These are phyloP conservation scores for Coniophora puteana DNA, from an alignment of 1,284 basidiomycete species.

Conservation along the genomic window DNA sequence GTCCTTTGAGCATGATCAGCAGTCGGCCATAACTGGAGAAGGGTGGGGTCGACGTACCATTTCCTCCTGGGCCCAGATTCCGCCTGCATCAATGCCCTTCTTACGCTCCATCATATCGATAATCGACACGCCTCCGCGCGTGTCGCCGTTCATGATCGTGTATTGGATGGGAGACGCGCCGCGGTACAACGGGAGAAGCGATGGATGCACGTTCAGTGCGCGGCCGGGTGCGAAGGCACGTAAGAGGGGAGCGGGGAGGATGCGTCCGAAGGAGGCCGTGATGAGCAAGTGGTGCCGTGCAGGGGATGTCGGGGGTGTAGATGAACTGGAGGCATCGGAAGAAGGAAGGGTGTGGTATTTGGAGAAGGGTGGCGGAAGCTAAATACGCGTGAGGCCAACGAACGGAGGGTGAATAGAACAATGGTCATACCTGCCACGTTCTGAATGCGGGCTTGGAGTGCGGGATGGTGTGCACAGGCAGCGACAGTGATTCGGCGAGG, in stretches of 20 bases:
- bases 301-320: slow-evolving; percentile 17
- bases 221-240: slow-evolving; percentile 58
- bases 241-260: slow-evolving; percentile 70
- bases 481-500: slow-evolving; percentile 41
- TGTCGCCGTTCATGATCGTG: slow-evolving; percentile 54
- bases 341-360: slow-evolving; percentile 1
- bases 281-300: slow-evolving; percentile 62
- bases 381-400: slow-evolving; percentile 25
- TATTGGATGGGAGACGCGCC: slow-evolving; percentile 94
- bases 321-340: no score
- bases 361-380: slow-evolving; percentile 37
- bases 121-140: no score
- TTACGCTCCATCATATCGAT: no score
- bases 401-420: slow-evolving; percentile 5
- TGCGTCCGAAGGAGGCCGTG: slow-evolving; percentile 92
- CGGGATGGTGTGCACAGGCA: slow-evolving; percentile 60
- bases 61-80: slow-evolving; percentile 45
- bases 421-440: slow-evolving; percentile 47
- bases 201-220: slow-evolving; percentile 91
- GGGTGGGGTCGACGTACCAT: no score
- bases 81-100: slow-evolving; percentile 60
- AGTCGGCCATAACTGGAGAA: no score
- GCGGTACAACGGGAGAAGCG: slow-evolving; percentile 80
- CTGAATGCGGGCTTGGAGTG: slow-evolving; percentile 51
- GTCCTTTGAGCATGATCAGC: slow-evolving; percentile 47